Evolutionary conservation across 768 basidiomycete species (phyloP).

Genomic region (Phaffia tasmanica): DNA sequence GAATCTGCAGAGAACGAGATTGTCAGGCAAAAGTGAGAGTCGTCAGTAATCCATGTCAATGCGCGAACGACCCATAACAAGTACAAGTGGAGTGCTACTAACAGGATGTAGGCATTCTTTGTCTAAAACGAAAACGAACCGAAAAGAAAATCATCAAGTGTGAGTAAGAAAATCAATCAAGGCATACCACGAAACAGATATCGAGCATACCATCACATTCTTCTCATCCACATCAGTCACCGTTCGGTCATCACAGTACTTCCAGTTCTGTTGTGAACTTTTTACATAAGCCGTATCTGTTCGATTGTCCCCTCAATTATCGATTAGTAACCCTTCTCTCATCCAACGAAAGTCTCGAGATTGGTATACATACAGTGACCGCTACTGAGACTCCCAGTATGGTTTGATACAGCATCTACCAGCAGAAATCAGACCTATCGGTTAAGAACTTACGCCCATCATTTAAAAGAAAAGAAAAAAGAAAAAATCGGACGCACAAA

Average conservation of each 20-base stretch:
- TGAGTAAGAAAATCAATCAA: not conserved
- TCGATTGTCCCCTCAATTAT: not conserved
- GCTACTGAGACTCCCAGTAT: conserved; percentile 83
- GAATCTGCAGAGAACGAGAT: conserved; percentile 7
- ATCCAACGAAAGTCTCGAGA: too few relatives aligned
- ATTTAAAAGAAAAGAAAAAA: not conserved
- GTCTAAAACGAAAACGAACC: not conserved
- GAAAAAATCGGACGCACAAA: conserved; percentile 41
- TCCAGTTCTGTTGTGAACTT: conserved; percentile 67
- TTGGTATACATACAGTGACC: conserved; percentile 70
- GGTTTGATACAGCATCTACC: conserved; percentile 74
- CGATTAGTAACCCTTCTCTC: too few relatives aligned
- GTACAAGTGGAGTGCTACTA: too few relatives aligned
- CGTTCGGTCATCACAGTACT: conserved; percentile 88
- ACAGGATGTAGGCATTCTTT: conserved; percentile 19
- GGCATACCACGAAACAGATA: not conserved
- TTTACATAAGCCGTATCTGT: conserved; percentile 87
- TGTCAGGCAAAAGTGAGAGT: not conserved
- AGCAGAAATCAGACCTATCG: not conserved
- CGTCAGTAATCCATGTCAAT: not conserved
- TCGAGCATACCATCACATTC: conserved; percentile 59
- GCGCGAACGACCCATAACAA: too few relatives aligned
- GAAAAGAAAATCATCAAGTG: not conserved
- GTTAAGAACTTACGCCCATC: not conserved
- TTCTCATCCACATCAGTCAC: conserved; percentile 59